Evolutionary conservation across 192 early-diverging fungal genomes (phyloP), one percentile per base, ranked within the genome.

Genomic region (Kappamyces sp.): DNA sequence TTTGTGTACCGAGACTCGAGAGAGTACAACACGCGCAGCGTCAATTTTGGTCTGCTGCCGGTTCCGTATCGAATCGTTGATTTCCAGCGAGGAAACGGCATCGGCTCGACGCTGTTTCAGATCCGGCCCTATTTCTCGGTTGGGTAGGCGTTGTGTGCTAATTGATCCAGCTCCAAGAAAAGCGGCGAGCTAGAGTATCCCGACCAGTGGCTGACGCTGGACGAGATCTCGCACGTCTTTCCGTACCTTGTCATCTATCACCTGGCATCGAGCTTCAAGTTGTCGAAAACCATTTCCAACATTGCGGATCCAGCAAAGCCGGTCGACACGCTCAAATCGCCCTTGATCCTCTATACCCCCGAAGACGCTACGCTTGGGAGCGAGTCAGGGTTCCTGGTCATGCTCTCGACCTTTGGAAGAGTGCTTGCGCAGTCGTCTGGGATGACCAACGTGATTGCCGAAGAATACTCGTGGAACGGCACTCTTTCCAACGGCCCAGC

Each of bases 261-360:
- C 51, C 62, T 52, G 37, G 73, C 68, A 55, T 47, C 48, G 7
- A 52, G 61, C 4, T 78, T 81, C 70, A 81, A 78, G 55, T 65
- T 54, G n/a, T 43, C 68, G 13, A 67, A 69, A 70, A 52, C 64
- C 35, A 62, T 69, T 38, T 59, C 61, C 32, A 55, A 64, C 51
- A 74, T 81, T 38, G 47, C 62, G 4, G 79, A 81, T 74, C 66
- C 69, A 13, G 37, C 65, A 52, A 81, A 81, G 53, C 51, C 63
- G 5, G 52, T 12, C 35, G 79, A 81, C 43, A 15, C 44, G 2
- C 63, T 74, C 5, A 59, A 66, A 6, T 69, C 73, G n/a, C 75
- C 76, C 5, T 68, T 67, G 33, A 38, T 80, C 5, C 43, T 80
- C 34, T 78, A 75, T 80, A 40, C 74, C 3, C 64, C 66, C 5